phyloP scores from a whole-genome alignment of 2,329 filamentous ascomycete genomes.

The Metarhizium humberi region DNA sequence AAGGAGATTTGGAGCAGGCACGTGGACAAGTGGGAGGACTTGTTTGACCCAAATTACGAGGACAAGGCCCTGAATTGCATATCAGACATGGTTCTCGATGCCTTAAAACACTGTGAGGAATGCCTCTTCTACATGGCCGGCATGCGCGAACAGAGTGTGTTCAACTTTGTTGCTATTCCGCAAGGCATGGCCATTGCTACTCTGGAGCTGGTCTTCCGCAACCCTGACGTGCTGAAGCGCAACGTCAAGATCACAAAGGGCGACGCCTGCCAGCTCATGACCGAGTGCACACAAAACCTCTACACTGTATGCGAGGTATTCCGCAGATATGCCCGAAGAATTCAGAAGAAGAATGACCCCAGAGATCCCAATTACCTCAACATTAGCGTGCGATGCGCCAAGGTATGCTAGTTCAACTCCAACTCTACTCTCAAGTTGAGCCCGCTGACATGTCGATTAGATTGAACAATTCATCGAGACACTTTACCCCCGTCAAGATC shows the following conservation, averaged over 20 bases:
- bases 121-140: slow-evolving; percentile 97
- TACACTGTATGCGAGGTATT: slow-evolving; percentile 74
- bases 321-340: slow-evolving; percentile 65
- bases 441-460: slow-evolving; percentile 30
- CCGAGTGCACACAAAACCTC: slow-evolving; percentile 85
- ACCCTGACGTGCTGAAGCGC: slow-evolving; percentile 72
- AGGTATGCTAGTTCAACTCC: slow-evolving; percentile 39
- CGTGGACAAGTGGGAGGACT: slow-evolving; percentile 78
- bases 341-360: slow-evolving; percentile 90
- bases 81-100: slow-evolving; percentile 90
- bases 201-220: slow-evolving; percentile 83
- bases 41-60: slow-evolving; percentile 74
- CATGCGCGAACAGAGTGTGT: slow-evolving; percentile 89
- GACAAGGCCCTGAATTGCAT: slow-evolving; percentile 73
- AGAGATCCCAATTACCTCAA: slow-evolving; percentile 85
- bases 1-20: slow-evolving; percentile 96
- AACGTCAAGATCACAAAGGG: slow-evolving; percentile 98
- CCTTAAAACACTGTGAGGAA: slow-evolving; percentile 78
- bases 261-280: slow-evolving; percentile 84
- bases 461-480: slow-evolving; percentile 94
- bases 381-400: slow-evolving; percentile 84
- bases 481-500: slow-evolving; percentile 78
- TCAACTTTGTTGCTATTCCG: slow-evolving; percentile 97
- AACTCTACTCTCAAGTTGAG: neutral
- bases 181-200: slow-evolving; percentile 97